Evolutionary conservation across 768 basidiomycete species (phyloP), one percentile per base, ranked within the genome.

Genomic region (Boletus speciosus): DNA sequence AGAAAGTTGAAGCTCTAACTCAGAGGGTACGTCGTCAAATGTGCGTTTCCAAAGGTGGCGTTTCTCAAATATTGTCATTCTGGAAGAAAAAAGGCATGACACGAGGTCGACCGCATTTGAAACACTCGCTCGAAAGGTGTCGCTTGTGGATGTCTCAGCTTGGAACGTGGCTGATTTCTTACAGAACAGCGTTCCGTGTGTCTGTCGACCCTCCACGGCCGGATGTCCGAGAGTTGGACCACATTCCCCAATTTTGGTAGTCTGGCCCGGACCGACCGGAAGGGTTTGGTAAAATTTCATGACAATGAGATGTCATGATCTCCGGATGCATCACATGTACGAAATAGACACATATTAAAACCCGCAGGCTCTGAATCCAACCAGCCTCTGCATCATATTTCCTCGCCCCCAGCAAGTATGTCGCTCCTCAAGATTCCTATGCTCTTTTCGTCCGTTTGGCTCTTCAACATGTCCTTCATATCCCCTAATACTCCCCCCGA

Each of bases 401-500:
- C 54, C 39, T 29, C 21, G 31, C 27, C 21, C 0, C 14, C 37
- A 14, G n/a, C 7, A 29, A 42, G 25, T 44, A 70, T 70, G 66
- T 50, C 55, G 2, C 35, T 63, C 25, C 36, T 53, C 44, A 68
- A 68, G 42, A 19, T 52, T 16, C 31, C 56, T 15, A 56, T 70
- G 15, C 68, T 68, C 38, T 37, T 66, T 15, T 52, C 63, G 3
- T 66, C 66, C n/a, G 21, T 66, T 10, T 57, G 62, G 61, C 56
- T 70, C 38, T 68, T 68, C 55, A 70, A 70, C 32, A 25, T 52
- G 37, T 55, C 67, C 8, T 70, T 63, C 31, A 64, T 42, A 27
- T 49, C 67, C 8, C 67, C 67, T 1, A 61, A 31, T 36, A 10
- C 59, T 2, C 49, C 64, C 38, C 66, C 67, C 1, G 46, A 60